Evolutionary conservation across 306 rosid species (phyloP).

Genomic region (Trifolium dubium): DNA sequence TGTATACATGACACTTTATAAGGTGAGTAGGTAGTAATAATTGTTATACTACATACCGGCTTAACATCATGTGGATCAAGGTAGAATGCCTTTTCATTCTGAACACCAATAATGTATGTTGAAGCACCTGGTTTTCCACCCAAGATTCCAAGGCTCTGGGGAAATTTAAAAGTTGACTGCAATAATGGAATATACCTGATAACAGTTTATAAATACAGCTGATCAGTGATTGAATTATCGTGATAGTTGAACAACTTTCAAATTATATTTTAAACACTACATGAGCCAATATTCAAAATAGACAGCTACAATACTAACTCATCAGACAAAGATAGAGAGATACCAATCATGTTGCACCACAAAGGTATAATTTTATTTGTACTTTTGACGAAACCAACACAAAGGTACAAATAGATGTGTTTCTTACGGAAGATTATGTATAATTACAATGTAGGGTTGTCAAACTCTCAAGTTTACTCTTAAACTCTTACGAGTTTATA

Average conservation of each 20-base stretch:
- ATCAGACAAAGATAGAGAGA: constrained; percentile 6
- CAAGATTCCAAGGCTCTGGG: constrained; percentile 95
- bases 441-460: constrained; percentile 9
- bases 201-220: constrained; percentile 38
- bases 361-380: constrained; percentile 14
- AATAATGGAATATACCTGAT: constrained; percentile 85
- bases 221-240: constrained; percentile 24
- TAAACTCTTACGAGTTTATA: too few relatives aligned
- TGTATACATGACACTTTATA: too few relatives aligned
- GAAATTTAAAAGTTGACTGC: constrained; percentile 81
- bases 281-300: constrained; percentile 17
- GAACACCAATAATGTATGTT: constrained; percentile 88
- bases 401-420: not conserved
- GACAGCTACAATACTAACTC: constrained; percentile 1
- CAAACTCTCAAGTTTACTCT: too few relatives aligned
- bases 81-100: constrained; percentile 85
- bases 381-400: too few relatives aligned
- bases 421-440: not conserved
- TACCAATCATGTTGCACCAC: constrained; percentile 9
- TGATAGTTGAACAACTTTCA: not conserved
- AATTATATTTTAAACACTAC: constrained; percentile 31
- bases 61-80: constrained; percentile 97
- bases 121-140: constrained; percentile 96
- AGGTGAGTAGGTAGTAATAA: too few relatives aligned
- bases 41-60: constrained; percentile 49